These are phyloP conservation scores for Trichoderma breve DNA, from an alignment of 2,329 filamentous ascomycete species.

Conservation along the genomic window DNA sequence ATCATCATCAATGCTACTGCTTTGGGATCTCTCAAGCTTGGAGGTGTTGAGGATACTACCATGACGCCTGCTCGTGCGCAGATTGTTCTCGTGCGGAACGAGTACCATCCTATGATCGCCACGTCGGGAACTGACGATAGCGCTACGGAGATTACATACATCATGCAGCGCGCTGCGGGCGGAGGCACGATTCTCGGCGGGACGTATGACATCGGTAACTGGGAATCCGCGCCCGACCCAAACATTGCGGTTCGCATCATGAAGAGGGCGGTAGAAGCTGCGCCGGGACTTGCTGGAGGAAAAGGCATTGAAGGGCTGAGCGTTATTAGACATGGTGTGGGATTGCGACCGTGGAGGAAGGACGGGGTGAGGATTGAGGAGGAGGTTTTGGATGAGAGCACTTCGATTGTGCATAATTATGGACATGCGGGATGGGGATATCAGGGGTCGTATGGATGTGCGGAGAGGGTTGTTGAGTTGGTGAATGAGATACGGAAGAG, in stretches of 20 bases:
- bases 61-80: slow-evolving; percentile 80
- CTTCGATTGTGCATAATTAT: slow-evolving; percentile 75
- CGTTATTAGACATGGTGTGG: slow-evolving; percentile 78
- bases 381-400: slow-evolving; percentile 49
- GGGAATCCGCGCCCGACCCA: slow-evolving; percentile 75
- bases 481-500: slow-evolving; percentile 57
- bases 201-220: slow-evolving; percentile 74
- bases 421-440: slow-evolving; percentile 80
- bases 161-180: slow-evolving; percentile 76
- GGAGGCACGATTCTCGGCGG: slow-evolving; percentile 87
- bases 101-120: slow-evolving; percentile 66
- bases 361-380: slow-evolving; percentile 74
- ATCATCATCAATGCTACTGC: slow-evolving; percentile 85
- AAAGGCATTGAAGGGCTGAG: slow-evolving; percentile 70
- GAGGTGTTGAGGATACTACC: slow-evolving; percentile 73
- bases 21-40: slow-evolving; percentile 69
- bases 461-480: slow-evolving; percentile 63
- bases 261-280: slow-evolving; percentile 66
- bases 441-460: slow-evolving; percentile 67
- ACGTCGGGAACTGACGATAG: slow-evolving; percentile 73
- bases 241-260: slow-evolving; percentile 82
- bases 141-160: slow-evolving; percentile 69
- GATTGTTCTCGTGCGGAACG: slow-evolving; percentile 78
- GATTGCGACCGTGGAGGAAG: slow-evolving; percentile 70
- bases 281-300: slow-evolving; percentile 62